Evolutionary conservation across 2,329 filamentous ascomycete genomes (phyloP).

Genomic region (Aplosporella prunicola): DNA sequence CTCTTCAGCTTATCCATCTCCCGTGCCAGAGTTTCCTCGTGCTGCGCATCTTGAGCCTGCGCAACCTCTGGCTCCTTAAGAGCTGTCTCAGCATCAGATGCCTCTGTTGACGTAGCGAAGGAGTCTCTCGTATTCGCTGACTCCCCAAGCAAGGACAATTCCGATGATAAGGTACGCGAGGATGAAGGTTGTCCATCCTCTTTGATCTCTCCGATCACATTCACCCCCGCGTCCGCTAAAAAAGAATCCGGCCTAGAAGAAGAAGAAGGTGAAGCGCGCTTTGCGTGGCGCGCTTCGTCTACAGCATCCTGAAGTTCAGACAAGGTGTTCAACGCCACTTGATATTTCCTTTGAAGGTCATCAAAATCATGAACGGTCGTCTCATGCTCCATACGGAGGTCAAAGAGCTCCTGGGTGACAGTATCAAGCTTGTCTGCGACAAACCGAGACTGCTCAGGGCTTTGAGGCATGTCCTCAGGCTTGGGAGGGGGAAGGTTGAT

Average conservation of each 20-base stretch:
- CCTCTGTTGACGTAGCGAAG: slow-evolving; percentile 45
- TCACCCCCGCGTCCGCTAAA: slow-evolving; percentile 67
- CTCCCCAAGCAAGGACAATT: slow-evolving; percentile 80
- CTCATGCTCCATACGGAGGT: slow-evolving; percentile 85
- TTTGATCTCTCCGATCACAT: slow-evolving; percentile 48
- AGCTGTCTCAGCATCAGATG: slow-evolving; percentile 48
- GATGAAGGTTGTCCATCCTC: slow-evolving; percentile 61
- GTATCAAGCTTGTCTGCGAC: slow-evolving; percentile 88
- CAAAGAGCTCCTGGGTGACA: slow-evolving; percentile 83
- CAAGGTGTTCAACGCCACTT: slow-evolving; percentile 72
- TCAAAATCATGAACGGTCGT: slow-evolving; percentile 72
- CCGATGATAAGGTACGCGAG: slow-evolving; percentile 86
- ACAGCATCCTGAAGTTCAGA: slow-evolving; percentile 77
- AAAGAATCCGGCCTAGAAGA: slow-evolving; percentile 63
- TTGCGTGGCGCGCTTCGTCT: slow-evolving; percentile 55
- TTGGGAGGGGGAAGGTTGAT: slow-evolving; percentile 14
- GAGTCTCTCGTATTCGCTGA: slow-evolving; percentile 38
- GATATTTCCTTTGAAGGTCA: slow-evolving; percentile 76
- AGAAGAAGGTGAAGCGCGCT: slow-evolving; percentile 38
- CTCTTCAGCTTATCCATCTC: slow-evolving; percentile 65
- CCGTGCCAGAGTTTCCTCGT: slow-evolving; percentile 34
- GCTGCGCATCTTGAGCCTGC: slow-evolving; percentile 15
- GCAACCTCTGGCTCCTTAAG: slow-evolving; percentile 16
- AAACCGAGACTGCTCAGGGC: slow-evolving; percentile 71
- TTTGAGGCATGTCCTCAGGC: slow-evolving; percentile 46